Evolutionary conservation across 371 early-diverging fungal species (phyloP), one percentile per base, ranked within the genome.

Genomic region (Mucor ambiguus): DNA sequence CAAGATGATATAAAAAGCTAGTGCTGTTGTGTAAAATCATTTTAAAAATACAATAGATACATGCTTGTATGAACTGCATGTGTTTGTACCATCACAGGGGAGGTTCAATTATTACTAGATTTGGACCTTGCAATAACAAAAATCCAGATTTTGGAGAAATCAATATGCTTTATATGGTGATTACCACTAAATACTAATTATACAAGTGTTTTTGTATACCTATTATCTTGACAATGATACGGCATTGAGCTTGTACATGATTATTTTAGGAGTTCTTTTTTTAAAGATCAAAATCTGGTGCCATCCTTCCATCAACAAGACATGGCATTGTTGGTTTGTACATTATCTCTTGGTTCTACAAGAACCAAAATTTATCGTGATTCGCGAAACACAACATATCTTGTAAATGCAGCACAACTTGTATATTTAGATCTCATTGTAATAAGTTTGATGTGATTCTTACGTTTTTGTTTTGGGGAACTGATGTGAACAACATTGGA

Each of bases 21-120:
- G 46, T 46, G 46, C 46, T 46, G 46, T 46, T 46, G 46, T 46
- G 46, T 46, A 46, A 46, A 46, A 18, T 41, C 41, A 41, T 5
- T 41, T 41, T 22, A 22, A n/a, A 22, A 22, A 46, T 22, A 46
- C 46, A 46, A 46, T 46, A 22, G 22, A 46, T n/a, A 44, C n/a
- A 20, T 46, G 22, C 22, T 46, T 46, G 46, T 46, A 46, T 46
- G 46, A 46, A 46, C 22, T 46, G 22, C 46, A 46, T 46, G 46
- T 46, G 46, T 46, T 46, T 46, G 46, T 46, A 46, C 22, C 20
- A 46, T 46, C 46, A 46, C 46, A 46, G 46, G 46, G 46, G 46
- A 46, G 46, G 46, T 46, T 46, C 22, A 46, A 46, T 46, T 46
- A 46, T 46, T 46, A 46, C 46, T 46, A 22, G 22, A 46, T 46